Evolutionary conservation across 345 rosid genomes (phyloP), one percentile per base, ranked within the genome.

Genomic region (Rhizophora apiculata): DNA sequence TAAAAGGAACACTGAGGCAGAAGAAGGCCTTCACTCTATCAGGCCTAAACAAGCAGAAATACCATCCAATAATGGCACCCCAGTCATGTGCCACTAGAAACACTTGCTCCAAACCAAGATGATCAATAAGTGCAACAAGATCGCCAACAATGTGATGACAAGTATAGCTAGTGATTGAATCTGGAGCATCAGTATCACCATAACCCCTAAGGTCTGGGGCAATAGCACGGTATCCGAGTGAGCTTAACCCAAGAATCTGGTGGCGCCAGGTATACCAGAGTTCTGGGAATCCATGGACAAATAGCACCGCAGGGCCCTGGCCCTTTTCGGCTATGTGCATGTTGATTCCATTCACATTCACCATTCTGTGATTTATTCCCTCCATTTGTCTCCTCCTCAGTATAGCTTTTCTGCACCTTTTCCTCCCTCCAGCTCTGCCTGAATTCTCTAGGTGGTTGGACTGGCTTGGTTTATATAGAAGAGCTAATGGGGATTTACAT

Each of bases 181-280:
- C 29, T 1, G 92, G 94, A 20, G 84, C 79, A 0, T 89, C 91
- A 13, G 87, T 80, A 69, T 88, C 87, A 29, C 97, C 97, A 32
- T 75, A 91, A 60, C 97, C 94, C 3, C 94, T 81, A 48, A 93
- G 97, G 62, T 93, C 96, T 1, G 96, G 97, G 7, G 96, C 97
- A 27, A 91, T 77, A 11, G 94, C 79, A 1, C 56, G 84, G 80
- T 86, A 87, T 5, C 93, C 97, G 3, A 78, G 73, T 0, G 93
- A 77, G 73, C 89, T 82, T 43, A 87, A 65, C 16, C 67, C 85
- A 62, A 30, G 72, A 63, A 89, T 85, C 81, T 91, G 98, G 84
- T 87, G 96, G 78, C 96, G 86, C 97, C 94, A 91, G 5, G 91
- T 63, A 81, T 89, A 91, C 97, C 96, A 93, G 5, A 89, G 82